Evolutionary conservation across 23 red algal genomes (phyloP).

Genomic region (Gracilaria domingensis): DNA sequence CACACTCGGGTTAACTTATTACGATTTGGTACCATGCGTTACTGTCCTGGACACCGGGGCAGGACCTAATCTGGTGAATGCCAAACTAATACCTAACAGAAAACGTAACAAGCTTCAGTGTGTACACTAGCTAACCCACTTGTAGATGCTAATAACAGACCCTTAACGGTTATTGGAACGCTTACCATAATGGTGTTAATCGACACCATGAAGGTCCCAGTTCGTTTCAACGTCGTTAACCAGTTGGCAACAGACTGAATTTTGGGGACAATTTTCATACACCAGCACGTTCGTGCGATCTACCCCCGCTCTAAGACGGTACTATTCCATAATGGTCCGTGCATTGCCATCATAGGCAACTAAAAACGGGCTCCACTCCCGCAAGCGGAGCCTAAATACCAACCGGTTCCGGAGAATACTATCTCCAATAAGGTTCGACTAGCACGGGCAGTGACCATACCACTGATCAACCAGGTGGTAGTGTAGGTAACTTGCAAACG

Average conservation of each 20-base stretch:
- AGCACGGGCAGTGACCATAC: not conserved
- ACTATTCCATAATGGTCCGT: not conserved
- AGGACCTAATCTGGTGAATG: not conserved
- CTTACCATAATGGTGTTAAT: not conserved
- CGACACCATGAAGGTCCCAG: not conserved
- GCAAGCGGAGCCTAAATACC: not conserved
- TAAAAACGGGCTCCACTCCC: not conserved
- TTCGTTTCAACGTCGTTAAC: not conserved
- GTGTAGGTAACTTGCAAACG: not conserved
- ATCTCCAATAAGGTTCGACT: not conserved
- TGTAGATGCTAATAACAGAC: not conserved
- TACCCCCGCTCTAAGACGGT: not conserved
- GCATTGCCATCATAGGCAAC: too few relatives aligned
- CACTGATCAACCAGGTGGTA: not conserved
- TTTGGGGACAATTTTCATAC: not conserved
- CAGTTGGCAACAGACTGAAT: not conserved
- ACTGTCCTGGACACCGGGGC: slow-evolving; percentile 13
- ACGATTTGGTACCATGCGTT: too few relatives aligned
- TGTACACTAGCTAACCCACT: too few relatives aligned
- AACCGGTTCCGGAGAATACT: not conserved
- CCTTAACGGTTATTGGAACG: not conserved
- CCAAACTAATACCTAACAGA: not conserved
- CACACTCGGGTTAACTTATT: too few relatives aligned
- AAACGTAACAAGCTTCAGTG: too few relatives aligned
- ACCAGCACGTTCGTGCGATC: not conserved